Base-by-base conservation (phyloP, 495 filamentous ascomycete genomes). In the Penicillium bovifimosum region DNA sequence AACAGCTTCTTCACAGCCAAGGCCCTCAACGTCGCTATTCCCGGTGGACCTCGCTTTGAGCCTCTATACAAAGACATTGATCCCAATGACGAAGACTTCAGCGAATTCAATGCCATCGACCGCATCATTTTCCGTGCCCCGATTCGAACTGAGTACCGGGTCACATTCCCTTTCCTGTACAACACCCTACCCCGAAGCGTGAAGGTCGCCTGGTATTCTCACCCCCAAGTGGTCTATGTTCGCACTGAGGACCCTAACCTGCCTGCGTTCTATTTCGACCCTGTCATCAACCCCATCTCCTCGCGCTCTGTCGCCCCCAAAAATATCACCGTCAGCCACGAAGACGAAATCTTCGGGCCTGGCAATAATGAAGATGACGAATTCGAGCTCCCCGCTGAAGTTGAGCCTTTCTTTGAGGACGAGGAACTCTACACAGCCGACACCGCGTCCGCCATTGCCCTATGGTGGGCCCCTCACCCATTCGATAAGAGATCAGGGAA, bases 101-200 rank as follows among this genome's bases (percentile, higher is more conserved):
- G 95, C 65, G 95, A 99, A 69, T 99, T 99, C 81, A 99, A 99
- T 61, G 95, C 92, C 40, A 99, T 99, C 64, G 92, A 97, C 66
- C 89, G 95, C 53, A 99, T 99, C 69, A 99, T 99, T 60, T 99
- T 99, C 78, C 86, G 95, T 43, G 83, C 87, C 33, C 95, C 95
- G 3, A 95, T 97, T 59, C 83, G 92, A 46, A 99, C 92, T 17
- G 95, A 99, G 73, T 96, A 95, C 69, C 84, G 91, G 11, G 95
- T 99, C 41, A 88, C 88, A 9, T 96, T 88, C 65, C 95, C 93
- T 3, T 95, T 85, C 68, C 79, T 99, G 4, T 99, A 97, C 75
- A 99, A 99, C 63, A 95, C 91, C 14, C 80, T 97, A 0, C 95
- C 95, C 2, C 80, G 95, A 60, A 96, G 93, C 56, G 95, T 99